Conservation (phyloP, 2,329 filamentous ascomycete genomes). For the Pseudogymnoascus sp. region DNA sequence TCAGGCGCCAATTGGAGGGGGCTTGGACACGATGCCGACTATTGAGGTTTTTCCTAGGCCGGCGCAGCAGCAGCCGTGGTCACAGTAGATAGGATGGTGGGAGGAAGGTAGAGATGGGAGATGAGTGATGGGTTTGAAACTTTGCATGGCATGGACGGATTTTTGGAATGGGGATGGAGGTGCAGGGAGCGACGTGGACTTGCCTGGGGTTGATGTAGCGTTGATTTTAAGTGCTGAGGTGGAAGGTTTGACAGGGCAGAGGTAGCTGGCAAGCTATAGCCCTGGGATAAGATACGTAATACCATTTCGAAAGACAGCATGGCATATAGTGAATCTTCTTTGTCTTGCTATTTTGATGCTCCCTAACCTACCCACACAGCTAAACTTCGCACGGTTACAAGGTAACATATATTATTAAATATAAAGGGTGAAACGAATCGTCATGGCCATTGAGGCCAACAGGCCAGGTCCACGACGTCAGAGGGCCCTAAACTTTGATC, state of each 20-base stretch:
- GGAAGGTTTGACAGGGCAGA: neutral
- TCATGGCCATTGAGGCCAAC: conserved; percentile 38
- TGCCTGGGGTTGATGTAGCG: neutral
- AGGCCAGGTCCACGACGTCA: conserved; percentile 41
- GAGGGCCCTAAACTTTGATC: conserved; percentile 49
- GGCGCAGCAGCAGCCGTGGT: conserved; percentile 53
- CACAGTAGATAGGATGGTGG: conserved; percentile 25
- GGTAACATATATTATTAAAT: conserved; percentile 24
- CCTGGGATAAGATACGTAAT: neutral
- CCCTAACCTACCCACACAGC: neutral
- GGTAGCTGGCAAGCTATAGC: conserved; percentile 1
- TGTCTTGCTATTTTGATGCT: neutral
- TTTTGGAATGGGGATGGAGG: neutral
- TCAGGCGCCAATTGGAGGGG: conserved; percentile 71
- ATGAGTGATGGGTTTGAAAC: neutral
- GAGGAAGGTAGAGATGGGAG: neutral
- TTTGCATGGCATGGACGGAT: neutral
- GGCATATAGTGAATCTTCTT: neutral
- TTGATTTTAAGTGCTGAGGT: neutral
- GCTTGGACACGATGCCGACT: conserved; percentile 69
- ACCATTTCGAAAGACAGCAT: neutral
- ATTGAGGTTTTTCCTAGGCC: conserved; percentile 81
- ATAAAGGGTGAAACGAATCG: conserved; percentile 58
- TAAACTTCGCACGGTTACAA: neutral
- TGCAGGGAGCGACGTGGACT: neutral